Evolutionary conservation across 2,329 filamentous ascomycete species (phyloP).

Genomic region (Coleophoma eucalyptorum): DNA sequence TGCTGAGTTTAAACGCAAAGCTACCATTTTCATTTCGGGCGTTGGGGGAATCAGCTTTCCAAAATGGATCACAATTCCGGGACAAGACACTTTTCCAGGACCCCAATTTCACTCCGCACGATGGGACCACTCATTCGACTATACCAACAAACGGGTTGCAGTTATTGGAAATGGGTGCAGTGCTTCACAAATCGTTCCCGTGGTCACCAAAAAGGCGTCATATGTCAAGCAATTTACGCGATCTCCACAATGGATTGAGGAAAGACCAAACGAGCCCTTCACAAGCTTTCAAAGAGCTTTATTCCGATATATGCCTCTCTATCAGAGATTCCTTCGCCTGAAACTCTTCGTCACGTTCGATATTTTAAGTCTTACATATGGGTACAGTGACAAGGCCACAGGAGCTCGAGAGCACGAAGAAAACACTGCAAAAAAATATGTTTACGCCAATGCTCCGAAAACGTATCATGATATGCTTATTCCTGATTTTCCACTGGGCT

Average conservation of each 20-base stretch:
- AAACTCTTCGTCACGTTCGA: no score
- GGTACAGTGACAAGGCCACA: no score
- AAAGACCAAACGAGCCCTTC: no score
- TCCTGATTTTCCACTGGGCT: no score
- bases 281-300: no score
- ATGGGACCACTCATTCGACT: constrained; percentile 21
- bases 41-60: constrained; percentile 22
- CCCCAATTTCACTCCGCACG: constrained; percentile 22
- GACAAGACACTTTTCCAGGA: constrained; percentile 21
- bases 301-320: no score
- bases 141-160: constrained; percentile 20
- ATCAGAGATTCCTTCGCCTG: no score
- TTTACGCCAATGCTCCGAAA: no score
- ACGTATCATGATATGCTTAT: no score
- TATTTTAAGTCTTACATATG: no score
- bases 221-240: constrained; percentile 22
- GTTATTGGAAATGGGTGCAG: constrained; percentile 26
- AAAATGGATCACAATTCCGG: constrained; percentile 18
- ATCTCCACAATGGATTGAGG: constrained; percentile 27
- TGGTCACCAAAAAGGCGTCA: constrained; percentile 12
- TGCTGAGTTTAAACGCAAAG: constrained; percentile 14
- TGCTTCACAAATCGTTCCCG: constrained; percentile 23
- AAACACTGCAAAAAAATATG: no score
- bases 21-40: constrained; percentile 18
- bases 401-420: no score